A percentile compares a stretch with the other conserved stretches of the same genome.
phyloP scores from a whole-genome alignment of 768 basidiomycete species.

The Amylocystis lapponica region DNA sequence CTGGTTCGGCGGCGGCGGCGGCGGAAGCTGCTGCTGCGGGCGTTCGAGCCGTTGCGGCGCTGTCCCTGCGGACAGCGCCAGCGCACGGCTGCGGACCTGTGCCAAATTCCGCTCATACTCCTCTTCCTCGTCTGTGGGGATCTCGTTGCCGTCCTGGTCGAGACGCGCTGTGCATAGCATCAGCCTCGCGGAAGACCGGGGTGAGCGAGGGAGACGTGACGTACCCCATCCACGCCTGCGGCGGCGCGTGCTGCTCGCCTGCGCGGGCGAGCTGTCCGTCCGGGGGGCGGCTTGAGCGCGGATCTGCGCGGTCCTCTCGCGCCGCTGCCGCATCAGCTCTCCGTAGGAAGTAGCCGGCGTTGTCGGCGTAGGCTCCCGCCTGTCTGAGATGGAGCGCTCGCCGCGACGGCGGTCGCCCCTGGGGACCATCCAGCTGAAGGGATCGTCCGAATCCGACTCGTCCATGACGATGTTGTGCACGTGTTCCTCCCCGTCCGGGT shows the following conservation, averaged over 20 bases:
- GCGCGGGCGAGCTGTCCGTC: conserved; percentile 1
- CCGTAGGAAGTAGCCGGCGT: background rate
- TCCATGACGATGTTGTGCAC: conserved; percentile 3
- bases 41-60: conserved; percentile 3
- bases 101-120: conserved; percentile 50
- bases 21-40: conserved; percentile 1
- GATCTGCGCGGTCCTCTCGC: background rate
- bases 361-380: background rate
- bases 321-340: background rate
- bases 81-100: conserved; percentile 23
- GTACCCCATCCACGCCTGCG: conserved; percentile 19
- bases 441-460: conserved; percentile 5
- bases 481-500: conserved; percentile 13
- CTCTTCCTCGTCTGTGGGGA: conserved; percentile 56
- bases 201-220: background rate
- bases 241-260: background rate
- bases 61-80: conserved; percentile 6
- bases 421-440: conserved; percentile 4
- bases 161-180: conserved; percentile 28
- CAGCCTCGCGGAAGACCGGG: too few species aligned
- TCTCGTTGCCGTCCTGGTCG: conserved; percentile 55
- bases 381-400: background rate
- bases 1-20: conserved; percentile 10
- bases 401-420: background rate
- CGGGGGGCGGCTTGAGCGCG: too few species aligned